Evolutionary conservation across 331 rosid species (phyloP).

Genomic region (Cydonia oblonga): DNA sequence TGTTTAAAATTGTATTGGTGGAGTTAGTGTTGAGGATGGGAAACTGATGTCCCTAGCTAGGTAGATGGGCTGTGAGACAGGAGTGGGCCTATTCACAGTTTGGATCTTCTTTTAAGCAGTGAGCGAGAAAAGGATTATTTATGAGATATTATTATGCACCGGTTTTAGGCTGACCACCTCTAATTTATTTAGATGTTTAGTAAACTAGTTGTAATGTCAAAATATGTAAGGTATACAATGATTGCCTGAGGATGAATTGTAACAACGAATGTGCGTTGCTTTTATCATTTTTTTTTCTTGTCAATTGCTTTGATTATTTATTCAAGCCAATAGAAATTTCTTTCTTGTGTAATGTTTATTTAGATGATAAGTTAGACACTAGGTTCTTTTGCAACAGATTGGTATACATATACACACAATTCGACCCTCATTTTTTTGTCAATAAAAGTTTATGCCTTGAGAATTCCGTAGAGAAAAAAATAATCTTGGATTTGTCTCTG

Average conservation of each 20-base stretch:
- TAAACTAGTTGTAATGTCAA: not conserved
- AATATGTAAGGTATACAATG: not conserved
- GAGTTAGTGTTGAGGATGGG: not conserved
- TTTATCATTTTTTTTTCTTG: not conserved
- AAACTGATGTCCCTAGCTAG: not conserved
- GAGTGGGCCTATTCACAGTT: not conserved
- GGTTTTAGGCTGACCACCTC: not conserved
- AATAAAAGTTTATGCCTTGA: not conserved
- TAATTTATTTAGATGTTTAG: not conserved
- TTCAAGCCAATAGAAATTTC: not conserved
- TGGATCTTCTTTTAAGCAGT: not conserved
- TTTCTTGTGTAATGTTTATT: not conserved
- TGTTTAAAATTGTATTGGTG: not conserved
- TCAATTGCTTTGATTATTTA: not conserved
- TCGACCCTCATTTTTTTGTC: not conserved
- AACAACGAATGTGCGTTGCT: not conserved
- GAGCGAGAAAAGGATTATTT: not conserved
- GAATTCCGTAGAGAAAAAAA: not conserved
- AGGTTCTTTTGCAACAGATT: not conserved
- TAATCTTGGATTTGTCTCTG: slow-evolving; percentile 8
- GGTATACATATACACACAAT: not conserved
- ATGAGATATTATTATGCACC: not conserved
- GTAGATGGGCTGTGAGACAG: not conserved
- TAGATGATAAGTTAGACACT: not conserved
- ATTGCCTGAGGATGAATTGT: not conserved